phyloP scores from a whole-genome alignment of 441 rosid genomes.

The Adansonia gregorii region DNA sequence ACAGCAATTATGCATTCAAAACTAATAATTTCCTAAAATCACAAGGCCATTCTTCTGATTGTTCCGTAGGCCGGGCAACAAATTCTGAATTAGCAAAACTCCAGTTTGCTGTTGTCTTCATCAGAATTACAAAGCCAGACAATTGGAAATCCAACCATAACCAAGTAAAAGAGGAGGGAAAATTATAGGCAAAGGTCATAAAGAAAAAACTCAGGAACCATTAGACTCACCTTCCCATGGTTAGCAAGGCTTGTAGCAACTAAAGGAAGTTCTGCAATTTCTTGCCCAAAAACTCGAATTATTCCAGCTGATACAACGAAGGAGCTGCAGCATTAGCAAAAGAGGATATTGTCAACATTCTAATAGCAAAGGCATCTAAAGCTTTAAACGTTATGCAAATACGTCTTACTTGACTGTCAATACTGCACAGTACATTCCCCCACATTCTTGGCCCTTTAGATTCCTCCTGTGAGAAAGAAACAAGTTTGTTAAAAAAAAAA shows the following conservation, averaged over 20 bases:
- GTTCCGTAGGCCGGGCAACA: background rate
- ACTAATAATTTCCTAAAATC: background rate
- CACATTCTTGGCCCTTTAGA: constrained; percentile 49
- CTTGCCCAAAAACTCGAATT: constrained; percentile 51
- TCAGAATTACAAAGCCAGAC: background rate
- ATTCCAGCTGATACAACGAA: constrained; percentile 54
- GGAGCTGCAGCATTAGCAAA: constrained; percentile 44
- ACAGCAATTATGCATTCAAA: background rate
- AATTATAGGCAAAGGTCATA: background rate
- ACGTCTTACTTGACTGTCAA: constrained; percentile 48
- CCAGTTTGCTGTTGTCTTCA: background rate
- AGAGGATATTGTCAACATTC: constrained; percentile 22
- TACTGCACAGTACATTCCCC: constrained; percentile 57
- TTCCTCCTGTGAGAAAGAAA: constrained; percentile 41
- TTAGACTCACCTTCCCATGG: constrained; percentile 60
- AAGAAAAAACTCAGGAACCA: constrained; percentile 10
- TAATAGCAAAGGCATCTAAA: background rate
- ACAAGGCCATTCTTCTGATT: constrained; percentile 1
- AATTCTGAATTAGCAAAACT: background rate
- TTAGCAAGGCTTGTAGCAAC: constrained; percentile 56
- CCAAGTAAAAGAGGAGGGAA: background rate
- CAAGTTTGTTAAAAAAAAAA: constrained; percentile 8
- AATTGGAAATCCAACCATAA: background rate
- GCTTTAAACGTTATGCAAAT: background rate
- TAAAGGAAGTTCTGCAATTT: constrained; percentile 54